Conservation (phyloP, 169 alveolate species). For the Besnoitia besnoiti region DNA sequence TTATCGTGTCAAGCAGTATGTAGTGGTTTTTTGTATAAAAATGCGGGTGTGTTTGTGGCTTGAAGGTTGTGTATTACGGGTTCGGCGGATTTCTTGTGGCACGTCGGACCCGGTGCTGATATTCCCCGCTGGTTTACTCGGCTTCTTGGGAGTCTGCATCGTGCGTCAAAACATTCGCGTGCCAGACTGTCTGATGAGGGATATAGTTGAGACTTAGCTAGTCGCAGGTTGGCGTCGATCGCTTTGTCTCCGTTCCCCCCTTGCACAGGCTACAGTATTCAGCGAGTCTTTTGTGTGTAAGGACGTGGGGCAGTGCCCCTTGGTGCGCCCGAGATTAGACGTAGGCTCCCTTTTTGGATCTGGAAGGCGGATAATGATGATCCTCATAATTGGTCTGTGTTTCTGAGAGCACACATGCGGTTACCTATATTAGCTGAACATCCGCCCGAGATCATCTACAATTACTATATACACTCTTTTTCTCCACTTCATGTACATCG, state of each 20-base stretch:
- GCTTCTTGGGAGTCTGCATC: not conserved
- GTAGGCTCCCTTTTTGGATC: not conserved
- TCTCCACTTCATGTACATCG: too few relatives aligned
- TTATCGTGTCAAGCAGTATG: too few relatives aligned
- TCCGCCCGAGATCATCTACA: not conserved
- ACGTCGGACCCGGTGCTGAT: slow-evolving; percentile 18
- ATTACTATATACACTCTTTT: not conserved
- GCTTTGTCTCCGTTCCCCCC: slow-evolving; percentile 51
- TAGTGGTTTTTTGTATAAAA: too few relatives aligned
- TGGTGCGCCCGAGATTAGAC: too few relatives aligned
- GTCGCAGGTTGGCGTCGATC: not conserved
- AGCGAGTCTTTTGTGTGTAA: not conserved
- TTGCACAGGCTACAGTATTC: not conserved
- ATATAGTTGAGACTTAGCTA: slow-evolving; percentile 16
- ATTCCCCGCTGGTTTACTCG: not conserved
- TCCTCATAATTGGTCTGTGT: slow-evolving; percentile 36
- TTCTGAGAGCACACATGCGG: slow-evolving; percentile 35
- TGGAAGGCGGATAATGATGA: not conserved
- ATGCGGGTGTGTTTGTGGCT: not conserved
- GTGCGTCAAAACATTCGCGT: slow-evolving; percentile 4
- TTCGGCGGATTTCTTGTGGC: not conserved
- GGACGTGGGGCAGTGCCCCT: not conserved
- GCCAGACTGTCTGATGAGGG: not conserved
- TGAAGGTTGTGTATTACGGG: not conserved
- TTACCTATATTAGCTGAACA: not conserved